phyloP scores from a whole-genome alignment of 2,329 filamentous ascomycete genomes.

The Endothia cerciana region DNA sequence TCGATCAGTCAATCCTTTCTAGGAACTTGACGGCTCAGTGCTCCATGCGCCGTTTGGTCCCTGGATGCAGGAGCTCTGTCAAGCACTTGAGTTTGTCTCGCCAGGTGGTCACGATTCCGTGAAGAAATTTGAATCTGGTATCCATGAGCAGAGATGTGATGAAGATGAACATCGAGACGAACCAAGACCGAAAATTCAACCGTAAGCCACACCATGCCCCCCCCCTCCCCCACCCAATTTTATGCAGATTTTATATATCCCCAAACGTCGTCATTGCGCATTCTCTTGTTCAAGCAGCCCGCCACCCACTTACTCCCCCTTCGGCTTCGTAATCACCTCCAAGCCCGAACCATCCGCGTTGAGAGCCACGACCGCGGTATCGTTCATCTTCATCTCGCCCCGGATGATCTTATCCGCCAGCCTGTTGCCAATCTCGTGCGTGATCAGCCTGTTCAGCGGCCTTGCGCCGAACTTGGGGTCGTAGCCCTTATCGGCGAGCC shows the following conservation, averaged over 20 bases:
- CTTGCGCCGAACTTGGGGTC: constrained; percentile 90
- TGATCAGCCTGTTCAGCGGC: constrained; percentile 87
- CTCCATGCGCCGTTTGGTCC: background rate
- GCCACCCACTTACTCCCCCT: constrained; percentile 1
- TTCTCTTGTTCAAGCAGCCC: no score
- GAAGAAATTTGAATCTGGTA: constrained; percentile 10
- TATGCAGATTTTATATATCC: background rate
- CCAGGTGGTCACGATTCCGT: background rate
- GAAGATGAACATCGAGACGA: background rate
- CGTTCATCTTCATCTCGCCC: constrained; percentile 76
- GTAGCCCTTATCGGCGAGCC: constrained; percentile 89
- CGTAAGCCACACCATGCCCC: background rate
- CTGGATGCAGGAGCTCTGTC: background rate
- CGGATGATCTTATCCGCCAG: constrained; percentile 92
- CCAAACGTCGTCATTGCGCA: constrained; percentile 13
- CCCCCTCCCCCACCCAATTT: no score
- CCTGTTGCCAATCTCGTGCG: constrained; percentile 85
- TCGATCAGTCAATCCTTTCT: no score
- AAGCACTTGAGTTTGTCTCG: background rate
- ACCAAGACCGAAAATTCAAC: background rate
- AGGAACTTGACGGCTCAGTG: no score
- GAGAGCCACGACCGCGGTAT: constrained; percentile 72
- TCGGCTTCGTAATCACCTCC: constrained; percentile 45
- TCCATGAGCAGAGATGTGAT: constrained; percentile 25
- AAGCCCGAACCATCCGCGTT: constrained; percentile 64